Percentiles rank a stretch among this genome's conserved stretches.
These are phyloP conservation scores for Coffea humblotiana DNA, from an alignment of 305 asterid species.

Conservation along the genomic window DNA sequence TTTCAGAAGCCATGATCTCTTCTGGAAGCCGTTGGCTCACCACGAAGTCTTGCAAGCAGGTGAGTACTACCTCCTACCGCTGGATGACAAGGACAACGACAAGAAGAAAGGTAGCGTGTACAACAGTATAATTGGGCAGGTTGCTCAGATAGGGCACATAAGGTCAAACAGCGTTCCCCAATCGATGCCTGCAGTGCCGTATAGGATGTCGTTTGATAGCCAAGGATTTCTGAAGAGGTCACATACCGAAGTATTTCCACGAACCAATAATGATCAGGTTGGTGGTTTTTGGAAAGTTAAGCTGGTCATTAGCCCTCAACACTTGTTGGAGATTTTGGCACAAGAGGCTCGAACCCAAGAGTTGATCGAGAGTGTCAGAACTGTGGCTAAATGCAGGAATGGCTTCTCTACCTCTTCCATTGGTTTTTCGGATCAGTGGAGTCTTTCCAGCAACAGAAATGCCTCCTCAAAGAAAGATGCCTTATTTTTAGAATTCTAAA, in stretches of 20 bases:
- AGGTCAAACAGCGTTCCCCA: slow-evolving; percentile 66
- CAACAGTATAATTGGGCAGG: background rate
- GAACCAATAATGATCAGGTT: background rate
- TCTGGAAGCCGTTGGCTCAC: slow-evolving; percentile 81
- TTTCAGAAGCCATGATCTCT: slow-evolving; percentile 63
- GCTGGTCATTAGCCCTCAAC: slow-evolving; percentile 68
- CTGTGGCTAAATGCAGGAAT: slow-evolving; percentile 74
- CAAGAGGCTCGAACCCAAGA: slow-evolving; percentile 71
- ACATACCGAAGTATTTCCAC: slow-evolving; percentile 6
- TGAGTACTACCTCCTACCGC: slow-evolving; percentile 73
- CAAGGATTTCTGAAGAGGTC: slow-evolving; percentile 40
- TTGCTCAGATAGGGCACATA: slow-evolving; percentile 45
- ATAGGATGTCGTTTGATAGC: slow-evolving; percentile 84
- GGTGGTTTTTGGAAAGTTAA: slow-evolving; percentile 78
- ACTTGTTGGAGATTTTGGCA: slow-evolving; percentile 66
- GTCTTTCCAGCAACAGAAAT: slow-evolving; percentile 59
- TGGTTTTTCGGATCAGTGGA: slow-evolving; percentile 70
- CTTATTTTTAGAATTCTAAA: slow-evolving; percentile 12
- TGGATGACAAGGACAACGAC: slow-evolving; percentile 12
- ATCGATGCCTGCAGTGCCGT: slow-evolving; percentile 35
- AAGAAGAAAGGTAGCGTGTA: no score
- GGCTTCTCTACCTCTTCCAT: slow-evolving; percentile 21
- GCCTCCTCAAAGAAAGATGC: slow-evolving; percentile 40
- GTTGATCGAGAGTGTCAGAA: slow-evolving; percentile 72
- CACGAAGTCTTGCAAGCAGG: slow-evolving; percentile 54